Evolutionary conservation across 2,329 filamentous ascomycete genomes (phyloP).

Genomic region (Colletotrichum orchidophilum): DNA sequence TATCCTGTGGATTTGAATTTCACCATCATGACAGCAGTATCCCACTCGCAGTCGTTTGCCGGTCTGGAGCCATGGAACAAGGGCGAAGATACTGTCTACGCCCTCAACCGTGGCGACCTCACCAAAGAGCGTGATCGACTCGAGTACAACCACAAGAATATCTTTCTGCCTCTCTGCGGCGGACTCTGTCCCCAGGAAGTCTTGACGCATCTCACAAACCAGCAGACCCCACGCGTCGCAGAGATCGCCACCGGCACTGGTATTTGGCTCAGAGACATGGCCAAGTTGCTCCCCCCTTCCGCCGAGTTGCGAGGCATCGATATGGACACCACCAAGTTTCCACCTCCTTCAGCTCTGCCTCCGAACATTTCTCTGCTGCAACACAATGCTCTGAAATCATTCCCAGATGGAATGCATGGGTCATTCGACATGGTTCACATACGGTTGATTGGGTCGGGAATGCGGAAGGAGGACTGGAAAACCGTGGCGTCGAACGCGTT

Average conservation of each 20-base stretch:
- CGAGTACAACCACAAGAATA: constrained; percentile 18
- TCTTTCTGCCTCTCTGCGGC: constrained; percentile 9
- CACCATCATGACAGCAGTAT: not conserved
- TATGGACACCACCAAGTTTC: constrained; percentile 36
- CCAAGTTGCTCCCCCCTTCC: constrained; percentile 16
- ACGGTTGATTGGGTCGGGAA: constrained; percentile 16
- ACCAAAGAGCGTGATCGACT: constrained; percentile 4
- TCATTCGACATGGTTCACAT: constrained; percentile 35
- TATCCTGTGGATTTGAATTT: not conserved
- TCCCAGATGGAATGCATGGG: constrained; percentile 20
- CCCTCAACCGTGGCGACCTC: constrained; percentile 12
- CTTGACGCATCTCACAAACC: not conserved
- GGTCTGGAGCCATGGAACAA: constrained; percentile 3
- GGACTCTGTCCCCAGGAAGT: constrained; percentile 2
- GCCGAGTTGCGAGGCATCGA: constrained; percentile 34
- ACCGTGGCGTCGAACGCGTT: constrained; percentile 15
- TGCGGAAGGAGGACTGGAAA: constrained; percentile 34
- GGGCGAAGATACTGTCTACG: constrained; percentile 5
- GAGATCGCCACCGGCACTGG: constrained; percentile 36
- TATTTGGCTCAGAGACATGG: constrained; percentile 36
- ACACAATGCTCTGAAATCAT: constrained; percentile 28
- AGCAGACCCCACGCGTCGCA: constrained; percentile 18
- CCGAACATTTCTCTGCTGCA: constrained; percentile 23
- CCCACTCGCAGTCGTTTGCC: not conserved
- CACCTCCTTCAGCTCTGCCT: constrained; percentile 11